These are phyloP conservation scores for Balamuthia mandrillaris DNA, from an alignment of 208 protist species.

Conservation along the genomic window DNA sequence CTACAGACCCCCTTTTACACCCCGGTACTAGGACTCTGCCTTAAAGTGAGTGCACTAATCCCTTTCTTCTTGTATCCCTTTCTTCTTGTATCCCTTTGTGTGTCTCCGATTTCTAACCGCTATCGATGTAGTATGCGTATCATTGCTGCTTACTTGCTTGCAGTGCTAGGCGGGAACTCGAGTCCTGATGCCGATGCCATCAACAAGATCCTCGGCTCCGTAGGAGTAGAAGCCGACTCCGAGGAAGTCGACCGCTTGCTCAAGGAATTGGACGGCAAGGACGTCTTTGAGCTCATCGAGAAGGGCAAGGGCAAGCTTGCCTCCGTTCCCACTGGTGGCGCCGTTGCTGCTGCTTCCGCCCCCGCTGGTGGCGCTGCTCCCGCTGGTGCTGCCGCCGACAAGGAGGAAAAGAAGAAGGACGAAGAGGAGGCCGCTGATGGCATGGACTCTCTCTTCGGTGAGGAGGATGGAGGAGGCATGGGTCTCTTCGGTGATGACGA, in stretches of 20 bases:
- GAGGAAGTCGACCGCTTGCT: conserved; percentile 52
- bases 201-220: conserved; percentile 71
- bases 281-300: conserved; percentile 68
- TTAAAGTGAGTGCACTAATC: too few relatives aligned
- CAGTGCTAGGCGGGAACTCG: conserved; percentile 70
- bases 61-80: too few relatives aligned
- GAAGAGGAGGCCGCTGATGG: conserved; percentile 62
- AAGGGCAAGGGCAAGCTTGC: conserved; percentile 66
- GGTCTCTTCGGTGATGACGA: conserved; percentile 23
- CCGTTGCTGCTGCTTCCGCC: conserved; percentile 45
- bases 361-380: conserved; percentile 35
- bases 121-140: conserved; percentile 32
- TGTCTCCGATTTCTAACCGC: too few relatives aligned
- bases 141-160: conserved; percentile 76
- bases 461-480: neutral
- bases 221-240: conserved; percentile 65
- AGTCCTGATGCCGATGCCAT: conserved; percentile 59
- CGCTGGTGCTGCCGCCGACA: conserved; percentile 46
- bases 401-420: conserved; percentile 64
- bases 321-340: conserved; percentile 51
- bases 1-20: too few relatives aligned
- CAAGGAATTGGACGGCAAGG: conserved; percentile 60
- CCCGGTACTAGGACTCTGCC: too few relatives aligned
- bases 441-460: neutral
- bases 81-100: too few relatives aligned